Conservation (phyloP, 305 asterid genomes). For the Rubia peregrina region DNA sequence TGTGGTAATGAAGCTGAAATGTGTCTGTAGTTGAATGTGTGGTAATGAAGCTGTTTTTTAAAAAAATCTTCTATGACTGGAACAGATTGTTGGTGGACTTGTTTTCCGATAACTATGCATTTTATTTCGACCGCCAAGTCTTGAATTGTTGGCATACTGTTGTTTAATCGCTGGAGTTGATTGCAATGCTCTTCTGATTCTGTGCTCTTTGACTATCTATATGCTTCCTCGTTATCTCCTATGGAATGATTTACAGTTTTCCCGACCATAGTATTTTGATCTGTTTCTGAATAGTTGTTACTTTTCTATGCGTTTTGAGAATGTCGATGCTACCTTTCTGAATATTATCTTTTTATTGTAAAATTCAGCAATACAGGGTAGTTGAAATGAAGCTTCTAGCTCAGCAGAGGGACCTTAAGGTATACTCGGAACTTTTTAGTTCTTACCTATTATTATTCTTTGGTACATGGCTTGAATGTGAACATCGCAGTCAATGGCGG, state of each 20-base stretch:
- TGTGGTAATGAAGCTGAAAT: too few species aligned
- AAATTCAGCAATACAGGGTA: conserved; percentile 89
- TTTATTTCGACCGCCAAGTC: background rate
- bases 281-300: background rate
- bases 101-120: background rate
- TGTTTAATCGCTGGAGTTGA: background rate
- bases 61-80: too few species aligned
- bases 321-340: background rate
- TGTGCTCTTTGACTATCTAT: background rate
- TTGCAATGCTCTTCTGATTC: background rate
- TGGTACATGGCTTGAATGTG: too few species aligned
- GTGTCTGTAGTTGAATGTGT: background rate
- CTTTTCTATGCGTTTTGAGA: background rate
- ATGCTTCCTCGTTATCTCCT: background rate
- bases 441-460: background rate
- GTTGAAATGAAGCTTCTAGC: conserved; percentile 96
- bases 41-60: background rate
- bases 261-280: background rate
- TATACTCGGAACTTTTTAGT: conserved; percentile 14
- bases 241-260: background rate
- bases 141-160: background rate
- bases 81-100: too few species aligned
- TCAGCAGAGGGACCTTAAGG: conserved; percentile 91
- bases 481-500: too few species aligned
- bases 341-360: conserved; percentile 20